Conservation (phyloP, 148 eudicot species). For the Rhododendron ovatum region DNA sequence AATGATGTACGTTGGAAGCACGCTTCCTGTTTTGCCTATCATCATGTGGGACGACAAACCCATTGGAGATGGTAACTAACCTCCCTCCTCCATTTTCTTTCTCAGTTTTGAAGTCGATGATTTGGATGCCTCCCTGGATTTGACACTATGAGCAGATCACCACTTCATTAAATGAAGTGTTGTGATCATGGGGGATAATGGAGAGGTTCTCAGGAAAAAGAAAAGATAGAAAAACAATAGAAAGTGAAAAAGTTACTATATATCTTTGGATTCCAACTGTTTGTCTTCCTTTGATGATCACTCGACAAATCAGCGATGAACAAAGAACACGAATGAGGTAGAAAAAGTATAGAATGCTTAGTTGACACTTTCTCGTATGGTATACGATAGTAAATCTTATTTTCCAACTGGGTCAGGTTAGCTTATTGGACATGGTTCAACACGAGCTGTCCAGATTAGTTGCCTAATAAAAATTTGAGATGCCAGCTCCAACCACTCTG, state of each 20-base stretch:
- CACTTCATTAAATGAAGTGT: background rate
- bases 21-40: slow-evolving; percentile 66
- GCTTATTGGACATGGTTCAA: background rate
- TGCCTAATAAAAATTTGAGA: background rate
- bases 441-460: background rate
- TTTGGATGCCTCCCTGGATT: background rate
- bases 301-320: background rate
- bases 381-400: background rate
- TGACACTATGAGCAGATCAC: background rate
- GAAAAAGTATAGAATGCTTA: background rate
- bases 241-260: background rate
- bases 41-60: slow-evolving; percentile 66
- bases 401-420: background rate
- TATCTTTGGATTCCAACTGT: background rate
- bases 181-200: background rate
- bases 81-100: background rate
- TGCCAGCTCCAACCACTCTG: background rate
- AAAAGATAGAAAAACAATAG: background rate
- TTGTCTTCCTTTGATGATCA: background rate
- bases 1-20: slow-evolving; percentile 75
- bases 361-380: background rate
- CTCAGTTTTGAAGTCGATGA: background rate
- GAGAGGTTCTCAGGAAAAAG: background rate
- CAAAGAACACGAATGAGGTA: background rate
- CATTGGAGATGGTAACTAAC: slow-evolving; percentile 53